Conservation (phyloP, 768 basidiomycete genomes). For the Mycena kentingensis region DNA sequence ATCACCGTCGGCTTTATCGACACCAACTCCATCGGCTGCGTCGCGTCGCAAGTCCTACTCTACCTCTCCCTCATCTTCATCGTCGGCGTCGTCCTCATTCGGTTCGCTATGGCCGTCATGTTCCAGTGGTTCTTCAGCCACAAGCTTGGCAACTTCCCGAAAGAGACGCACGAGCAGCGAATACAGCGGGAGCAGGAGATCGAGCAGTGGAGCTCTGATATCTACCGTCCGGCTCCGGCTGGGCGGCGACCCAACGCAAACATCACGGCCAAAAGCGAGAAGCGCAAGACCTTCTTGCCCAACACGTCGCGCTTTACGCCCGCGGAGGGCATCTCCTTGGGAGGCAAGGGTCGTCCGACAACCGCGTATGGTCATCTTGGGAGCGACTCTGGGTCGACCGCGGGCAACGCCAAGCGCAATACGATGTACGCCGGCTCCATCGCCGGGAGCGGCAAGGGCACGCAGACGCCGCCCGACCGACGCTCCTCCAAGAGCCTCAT, state of each 20-base stretch:
- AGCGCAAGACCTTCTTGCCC: conserved; percentile 64
- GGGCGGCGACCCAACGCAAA: conserved; percentile 87
- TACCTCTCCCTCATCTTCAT: conserved; percentile 3
- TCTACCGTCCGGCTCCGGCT: conserved; percentile 90
- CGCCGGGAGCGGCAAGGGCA: conserved; percentile 53
- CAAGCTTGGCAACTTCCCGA: conserved; percentile 89
- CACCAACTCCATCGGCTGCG: conserved; percentile 91
- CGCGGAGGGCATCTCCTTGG: conserved; percentile 55
- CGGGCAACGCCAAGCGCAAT: conserved; percentile 56
- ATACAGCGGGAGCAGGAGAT: conserved; percentile 89
- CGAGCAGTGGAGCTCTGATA: conserved; percentile 95
- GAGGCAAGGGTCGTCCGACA: conserved; percentile 53
- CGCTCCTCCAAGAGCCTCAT: conserved; percentile 84
- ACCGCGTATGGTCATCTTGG: conserved; percentile 65
- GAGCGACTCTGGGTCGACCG: conserved; percentile 46
- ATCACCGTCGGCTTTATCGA: conserved; percentile 92
- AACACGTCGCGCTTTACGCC: conserved; percentile 76
- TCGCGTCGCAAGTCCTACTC: conserved; percentile 75
- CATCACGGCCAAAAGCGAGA: conserved; percentile 56
- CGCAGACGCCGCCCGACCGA: conserved; percentile 57
- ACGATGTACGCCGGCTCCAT: conserved; percentile 52
- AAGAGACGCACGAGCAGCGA: conserved; percentile 89
- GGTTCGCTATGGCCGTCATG: conserved; percentile 94
- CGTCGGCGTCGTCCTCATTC: conserved; percentile 70
- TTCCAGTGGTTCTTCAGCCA: conserved; percentile 99